Base-by-base conservation (phyloP, 495 filamentous ascomycete genomes). In the Daldinia bambusicola region DNA sequence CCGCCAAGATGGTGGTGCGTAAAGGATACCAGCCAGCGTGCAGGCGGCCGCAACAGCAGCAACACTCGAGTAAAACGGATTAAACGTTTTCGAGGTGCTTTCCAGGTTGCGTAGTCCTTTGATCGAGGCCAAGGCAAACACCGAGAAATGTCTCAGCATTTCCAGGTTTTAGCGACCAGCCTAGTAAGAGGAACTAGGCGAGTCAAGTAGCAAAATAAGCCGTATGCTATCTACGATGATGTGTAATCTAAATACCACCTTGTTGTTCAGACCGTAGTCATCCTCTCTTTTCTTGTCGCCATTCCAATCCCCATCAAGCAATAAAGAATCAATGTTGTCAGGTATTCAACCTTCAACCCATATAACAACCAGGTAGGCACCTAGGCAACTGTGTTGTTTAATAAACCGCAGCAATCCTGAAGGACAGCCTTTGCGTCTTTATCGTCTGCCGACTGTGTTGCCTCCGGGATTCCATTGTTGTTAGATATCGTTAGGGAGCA, bases 191-290 rank as follows among this genome's bases (percentile, higher is more conserved):
- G 51, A 51, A 61, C 65, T 20, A 51, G 66, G 61, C 58, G 16
- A 73, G 61, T 69, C 66, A 69, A 73, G 38, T 57, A 69, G 57
- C 41, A 64, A 63, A 59, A 52, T 48, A 68, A 43, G 16, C 65
- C 70, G 20, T 61, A 69, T 65, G 61, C 70, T 73, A 73, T 73
- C 70, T 73, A 73, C 66, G 66, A 69, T 56, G 55, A 62, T 59
- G 40, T 56, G 64, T 56, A 67, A 61, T 69, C 43, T 73, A 73
- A 69, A 63, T 36, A 63, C 41, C 50, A 53, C 36, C 65, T 45
- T 32, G 13, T 20, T 60, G n/a, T 52, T 36, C 22, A 48, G 20
- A 30, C 61, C 13, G 12, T 16, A 52, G 12, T 13, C 20, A 26
- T 52, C 36, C 51, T 30, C 30, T 53, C 22, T 53, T 37, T 51